Evolutionary conservation across 306 rosid genomes (phyloP).

Genomic region (Lathyrus sativus): DNA sequence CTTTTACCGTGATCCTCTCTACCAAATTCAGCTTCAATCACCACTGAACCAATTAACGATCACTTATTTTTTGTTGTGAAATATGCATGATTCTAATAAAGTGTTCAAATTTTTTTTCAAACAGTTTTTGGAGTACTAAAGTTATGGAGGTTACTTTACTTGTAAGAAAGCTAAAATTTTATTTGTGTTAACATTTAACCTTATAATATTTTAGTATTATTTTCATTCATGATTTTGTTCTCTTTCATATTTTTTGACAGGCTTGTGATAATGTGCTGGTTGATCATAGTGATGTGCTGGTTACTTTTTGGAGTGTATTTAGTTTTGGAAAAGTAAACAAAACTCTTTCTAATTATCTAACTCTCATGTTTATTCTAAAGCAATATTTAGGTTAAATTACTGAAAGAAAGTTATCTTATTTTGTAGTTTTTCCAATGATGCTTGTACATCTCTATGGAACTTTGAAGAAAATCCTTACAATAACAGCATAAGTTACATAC

Average conservation of each 20-base stretch:
- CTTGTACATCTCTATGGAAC: conserved; percentile 59
- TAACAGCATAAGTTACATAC: conserved; percentile 62
- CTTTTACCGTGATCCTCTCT: too few species aligned
- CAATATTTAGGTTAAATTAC: not conserved
- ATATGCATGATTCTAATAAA: conserved; percentile 30
- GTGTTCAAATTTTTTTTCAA: conserved; percentile 34
- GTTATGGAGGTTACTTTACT: conserved; percentile 43
- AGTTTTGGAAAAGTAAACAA: conserved; percentile 59
- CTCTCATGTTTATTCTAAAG: conserved; percentile 16
- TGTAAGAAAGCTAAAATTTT: conserved; percentile 50
- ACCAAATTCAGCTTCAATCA: too few species aligned
- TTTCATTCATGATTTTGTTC: conserved; percentile 13
- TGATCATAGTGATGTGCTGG: conserved; percentile 65
- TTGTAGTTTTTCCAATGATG: conserved; percentile 64
- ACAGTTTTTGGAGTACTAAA: conserved; percentile 62
- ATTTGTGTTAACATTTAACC: not conserved
- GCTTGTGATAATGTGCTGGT: conserved; percentile 63
- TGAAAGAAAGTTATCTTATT: conserved; percentile 2
- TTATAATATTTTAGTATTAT: not conserved
- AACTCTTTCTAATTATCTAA: conserved; percentile 8
- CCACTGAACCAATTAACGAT: too few species aligned
- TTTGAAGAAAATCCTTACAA: conserved; percentile 66
- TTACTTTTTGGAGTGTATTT: conserved; percentile 66
- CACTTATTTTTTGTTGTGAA: not conserved
- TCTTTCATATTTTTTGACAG: conserved; percentile 40